Conservation (phyloP, 2,329 filamentous ascomycete species). For the Alternaria arbusti region DNA sequence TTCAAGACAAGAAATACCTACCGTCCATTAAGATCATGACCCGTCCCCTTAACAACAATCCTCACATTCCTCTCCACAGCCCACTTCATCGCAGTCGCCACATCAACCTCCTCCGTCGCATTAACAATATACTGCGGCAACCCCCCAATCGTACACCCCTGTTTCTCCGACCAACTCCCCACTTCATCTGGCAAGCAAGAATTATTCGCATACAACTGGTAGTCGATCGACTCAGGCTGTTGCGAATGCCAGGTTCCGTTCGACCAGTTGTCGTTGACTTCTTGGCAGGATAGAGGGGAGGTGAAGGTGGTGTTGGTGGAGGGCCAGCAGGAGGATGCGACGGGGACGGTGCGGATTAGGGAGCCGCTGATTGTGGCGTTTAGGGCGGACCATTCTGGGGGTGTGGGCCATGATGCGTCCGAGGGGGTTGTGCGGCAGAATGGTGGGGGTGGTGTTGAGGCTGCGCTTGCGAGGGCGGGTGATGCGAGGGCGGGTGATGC, state of each 20-base stretch:
- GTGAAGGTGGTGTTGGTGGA: constrained; percentile 29
- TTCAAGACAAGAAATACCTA: background rate
- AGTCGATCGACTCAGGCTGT: constrained; percentile 37
- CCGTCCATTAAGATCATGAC: constrained; percentile 17
- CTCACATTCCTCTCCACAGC: constrained; percentile 14
- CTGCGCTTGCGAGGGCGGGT: background rate
- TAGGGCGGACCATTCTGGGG: background rate
- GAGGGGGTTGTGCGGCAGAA: background rate
- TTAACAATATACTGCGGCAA: background rate
- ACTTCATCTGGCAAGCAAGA: background rate
- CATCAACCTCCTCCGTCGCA: constrained; percentile 28
- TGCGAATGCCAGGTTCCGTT: constrained; percentile 38
- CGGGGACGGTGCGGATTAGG: background rate
- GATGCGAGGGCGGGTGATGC: background rate
- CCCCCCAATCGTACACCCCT: background rate
- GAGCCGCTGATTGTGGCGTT: background rate
- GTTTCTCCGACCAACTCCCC: background rate
- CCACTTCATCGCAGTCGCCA: constrained; percentile 37
- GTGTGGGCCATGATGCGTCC: background rate
- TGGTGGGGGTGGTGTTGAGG: background rate
- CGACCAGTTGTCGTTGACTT: constrained; percentile 35
- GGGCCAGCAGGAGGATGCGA: constrained; percentile 17
- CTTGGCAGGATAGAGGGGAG: constrained; percentile 30
- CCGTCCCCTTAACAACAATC: constrained; percentile 19
- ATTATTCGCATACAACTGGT: background rate